Evolutionary conservation across 164 flowering plant genomes (phyloP), one percentile per base, ranked within the genome.

Genomic region (Dillenia suffruticosa): DNA sequence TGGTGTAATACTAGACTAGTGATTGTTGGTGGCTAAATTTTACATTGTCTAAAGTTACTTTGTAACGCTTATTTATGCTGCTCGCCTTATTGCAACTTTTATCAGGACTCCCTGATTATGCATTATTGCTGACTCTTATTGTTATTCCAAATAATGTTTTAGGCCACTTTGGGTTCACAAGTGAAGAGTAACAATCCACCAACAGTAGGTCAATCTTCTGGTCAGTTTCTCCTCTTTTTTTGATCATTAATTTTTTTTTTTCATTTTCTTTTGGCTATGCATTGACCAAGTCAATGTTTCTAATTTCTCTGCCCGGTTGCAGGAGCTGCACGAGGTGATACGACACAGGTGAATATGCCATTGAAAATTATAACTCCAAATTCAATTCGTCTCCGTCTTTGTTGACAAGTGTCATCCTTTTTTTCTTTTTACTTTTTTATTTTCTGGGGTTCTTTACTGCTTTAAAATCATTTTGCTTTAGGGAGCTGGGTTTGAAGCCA

Each of bases 401-500:
- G 26, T 43, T 44, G 5, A 51, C 22, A 15, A 13, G 11, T 65
- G n/a, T 46, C 57, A 12, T 58, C 13, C 49, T 45, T 50, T 10
- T 64, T 15, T 19, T 14, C 40, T 50, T 11, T 26, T n/a, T 55
- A 8, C 0, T 22, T 13, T 17, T n/a, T 50, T 9, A 12, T 13
- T 24, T 26, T 47, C 55, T 3, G 17, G 9, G 17, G 11, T 12
- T 49, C 12, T 15, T 43, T 44, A 62, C n/a, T 59, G 52, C 24
- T 61, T 45, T 40, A 26, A 15, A n/a, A 17, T 62, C 12, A 48
- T 58, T 49, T 72, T 46, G 24, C 40, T 76, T 65, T 78, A 94
- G 99, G 84, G 74, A 47, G 59, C 84, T 46, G 86, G 79, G 19
- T 88, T 84, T 65, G 96, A 94, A 77, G 84, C 90, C 56, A 95